A percentile compares a stretch with the other conserved stretches of the same genome.
phyloP scores from a whole-genome alignment of 2,329 filamentous ascomycete genomes.

The Ceratocystis alfenasii region DNA sequence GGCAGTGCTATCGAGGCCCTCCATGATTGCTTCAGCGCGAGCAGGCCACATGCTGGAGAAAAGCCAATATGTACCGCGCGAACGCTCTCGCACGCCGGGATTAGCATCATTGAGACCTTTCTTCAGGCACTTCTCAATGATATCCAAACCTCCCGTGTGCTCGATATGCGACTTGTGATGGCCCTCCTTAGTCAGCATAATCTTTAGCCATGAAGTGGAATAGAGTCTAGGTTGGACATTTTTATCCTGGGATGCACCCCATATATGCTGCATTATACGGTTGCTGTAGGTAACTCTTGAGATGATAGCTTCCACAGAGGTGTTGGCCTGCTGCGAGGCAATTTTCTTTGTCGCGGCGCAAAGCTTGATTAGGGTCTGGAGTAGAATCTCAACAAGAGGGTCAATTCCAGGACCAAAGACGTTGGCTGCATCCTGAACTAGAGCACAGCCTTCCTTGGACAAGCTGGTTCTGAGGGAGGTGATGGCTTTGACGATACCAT shows the following conservation, averaged over 20 bases:
- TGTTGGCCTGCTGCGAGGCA: slow-evolving; percentile 68
- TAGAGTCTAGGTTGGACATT: slow-evolving; percentile 77
- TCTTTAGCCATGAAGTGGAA: slow-evolving; percentile 72
- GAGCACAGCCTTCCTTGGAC: slow-evolving; percentile 70
- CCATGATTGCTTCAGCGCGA: slow-evolving; percentile 66
- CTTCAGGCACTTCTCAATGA: slow-evolving; percentile 78
- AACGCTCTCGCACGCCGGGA: slow-evolving; percentile 75
- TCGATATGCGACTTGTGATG: slow-evolving; percentile 74
- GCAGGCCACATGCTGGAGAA: slow-evolving; percentile 69
- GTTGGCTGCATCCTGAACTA: slow-evolving; percentile 74
- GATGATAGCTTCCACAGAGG: slow-evolving; percentile 69
- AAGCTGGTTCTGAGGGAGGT: slow-evolving; percentile 80
- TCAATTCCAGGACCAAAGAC: slow-evolving; percentile 69
- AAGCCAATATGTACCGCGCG: slow-evolving; percentile 75
- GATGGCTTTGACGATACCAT: slow-evolving; percentile 77
- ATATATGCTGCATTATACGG: slow-evolving; percentile 77
- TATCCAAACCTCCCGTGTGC: slow-evolving; percentile 68
- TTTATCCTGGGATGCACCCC: slow-evolving; percentile 76
- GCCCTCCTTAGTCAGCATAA: slow-evolving; percentile 62
- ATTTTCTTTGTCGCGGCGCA: slow-evolving; percentile 89
- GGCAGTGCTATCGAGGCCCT: slow-evolving; percentile 62
- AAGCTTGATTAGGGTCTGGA: slow-evolving; percentile 83
- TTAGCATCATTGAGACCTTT: slow-evolving; percentile 84
- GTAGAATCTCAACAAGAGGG: slow-evolving; percentile 75
- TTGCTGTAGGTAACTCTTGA: slow-evolving; percentile 65